Evolutionary conservation across 208 protist species (phyloP).

Genomic region (Acanthamoeba sp.): DNA sequence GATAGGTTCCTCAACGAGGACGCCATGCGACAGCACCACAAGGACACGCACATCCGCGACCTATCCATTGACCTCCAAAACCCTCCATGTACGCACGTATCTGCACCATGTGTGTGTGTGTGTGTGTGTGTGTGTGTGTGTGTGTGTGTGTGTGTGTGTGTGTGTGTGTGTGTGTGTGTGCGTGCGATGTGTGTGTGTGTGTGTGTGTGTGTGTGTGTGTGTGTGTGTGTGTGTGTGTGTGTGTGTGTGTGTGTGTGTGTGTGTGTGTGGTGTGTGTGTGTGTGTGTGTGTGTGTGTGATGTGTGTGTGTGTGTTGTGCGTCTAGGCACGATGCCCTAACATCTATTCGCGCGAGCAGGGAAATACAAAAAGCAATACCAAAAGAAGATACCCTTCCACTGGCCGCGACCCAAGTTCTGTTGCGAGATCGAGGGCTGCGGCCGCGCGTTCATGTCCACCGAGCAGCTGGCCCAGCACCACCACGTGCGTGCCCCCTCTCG

Average conservation of each 20-base stretch:
- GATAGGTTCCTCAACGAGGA: neutral
- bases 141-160: too few relatives aligned
- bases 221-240: too few relatives aligned
- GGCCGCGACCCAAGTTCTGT: slow-evolving; percentile 20
- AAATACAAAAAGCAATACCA: neutral
- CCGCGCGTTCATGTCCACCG: slow-evolving; percentile 1
- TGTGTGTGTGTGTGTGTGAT: too few relatives aligned
- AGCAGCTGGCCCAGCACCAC: slow-evolving; percentile 2
- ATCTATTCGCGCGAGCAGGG: neutral
- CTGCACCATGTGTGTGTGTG: too few relatives aligned
- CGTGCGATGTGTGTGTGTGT: too few relatives aligned
- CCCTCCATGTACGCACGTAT: neutral
- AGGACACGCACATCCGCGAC: neutral
- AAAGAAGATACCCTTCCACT: neutral
- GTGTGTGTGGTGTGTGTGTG: too few relatives aligned
- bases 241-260: neutral
- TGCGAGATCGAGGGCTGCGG: slow-evolving; percentile 17
- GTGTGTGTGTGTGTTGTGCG: too few relatives aligned
- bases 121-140: too few relatives aligned
- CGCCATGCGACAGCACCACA: neutral
- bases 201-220: too few relatives aligned
- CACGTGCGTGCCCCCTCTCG: neutral
- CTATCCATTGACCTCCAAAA: too few relatives aligned
- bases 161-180: too few relatives aligned
- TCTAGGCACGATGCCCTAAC: too few relatives aligned